phyloP scores from a whole-genome alignment of 2,329 filamentous ascomycete species.

The Fusarium dlaminii region DNA sequence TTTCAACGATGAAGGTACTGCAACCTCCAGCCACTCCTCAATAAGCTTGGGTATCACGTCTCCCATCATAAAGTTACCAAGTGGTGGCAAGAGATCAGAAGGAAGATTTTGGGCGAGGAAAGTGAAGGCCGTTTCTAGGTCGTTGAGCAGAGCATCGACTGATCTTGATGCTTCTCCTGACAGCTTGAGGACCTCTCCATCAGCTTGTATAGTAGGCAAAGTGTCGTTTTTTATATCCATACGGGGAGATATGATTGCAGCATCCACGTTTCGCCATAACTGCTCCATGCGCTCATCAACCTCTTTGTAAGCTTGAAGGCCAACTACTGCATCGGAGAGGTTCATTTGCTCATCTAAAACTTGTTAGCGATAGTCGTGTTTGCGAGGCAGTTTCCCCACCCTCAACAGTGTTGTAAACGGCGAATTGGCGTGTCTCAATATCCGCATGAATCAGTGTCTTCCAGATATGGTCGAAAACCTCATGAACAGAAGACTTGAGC shows the following conservation, averaged over 20 bases:
- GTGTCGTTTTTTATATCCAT: slow-evolving; percentile 54
- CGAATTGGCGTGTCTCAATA: slow-evolving; percentile 61
- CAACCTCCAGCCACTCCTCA: slow-evolving; percentile 76
- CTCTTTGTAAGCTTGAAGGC: slow-evolving; percentile 68
- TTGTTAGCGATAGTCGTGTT: slow-evolving; percentile 22
- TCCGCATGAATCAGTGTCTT: slow-evolving; percentile 72
- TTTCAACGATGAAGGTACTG: slow-evolving; percentile 78
- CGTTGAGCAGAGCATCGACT: slow-evolving; percentile 61
- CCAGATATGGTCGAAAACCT: slow-evolving; percentile 77
- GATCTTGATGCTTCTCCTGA: slow-evolving; percentile 55
- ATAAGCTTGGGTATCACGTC: slow-evolving; percentile 74
- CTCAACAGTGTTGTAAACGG: slow-evolving; percentile 62
- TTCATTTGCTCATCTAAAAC: slow-evolving; percentile 60
- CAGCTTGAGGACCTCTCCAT: slow-evolving; percentile 55
- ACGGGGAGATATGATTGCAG: slow-evolving; percentile 68
- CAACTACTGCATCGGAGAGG: slow-evolving; percentile 64
- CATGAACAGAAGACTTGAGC: slow-evolving; percentile 72
- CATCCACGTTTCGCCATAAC: slow-evolving; percentile 71
- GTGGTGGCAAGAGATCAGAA: slow-evolving; percentile 61
- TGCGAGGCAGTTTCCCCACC: slow-evolving; percentile 51
- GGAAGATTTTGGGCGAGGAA: slow-evolving; percentile 65
- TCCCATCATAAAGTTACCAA: slow-evolving; percentile 77
- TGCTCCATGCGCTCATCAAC: slow-evolving; percentile 67
- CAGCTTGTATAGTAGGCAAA: slow-evolving; percentile 53
- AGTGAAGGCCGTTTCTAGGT: slow-evolving; percentile 61